A percentile compares a stretch with the other conserved stretches of the same genome.
Conservation (phyloP, 495 filamentous ascomycete species). For the Penicillium crystallinum region DNA sequence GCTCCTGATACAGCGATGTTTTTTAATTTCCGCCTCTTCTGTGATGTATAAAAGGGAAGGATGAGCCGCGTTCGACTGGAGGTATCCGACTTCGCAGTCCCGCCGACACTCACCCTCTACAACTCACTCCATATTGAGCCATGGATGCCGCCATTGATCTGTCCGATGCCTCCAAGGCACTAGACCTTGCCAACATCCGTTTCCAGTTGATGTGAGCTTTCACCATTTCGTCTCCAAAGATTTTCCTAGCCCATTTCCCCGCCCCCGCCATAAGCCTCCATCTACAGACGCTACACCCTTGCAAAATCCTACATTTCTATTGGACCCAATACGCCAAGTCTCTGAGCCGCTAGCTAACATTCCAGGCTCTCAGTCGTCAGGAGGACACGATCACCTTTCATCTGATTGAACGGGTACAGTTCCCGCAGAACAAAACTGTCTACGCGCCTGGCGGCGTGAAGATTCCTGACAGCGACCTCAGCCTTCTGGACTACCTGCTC, state of each 20-base stretch:
- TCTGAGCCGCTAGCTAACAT: conserved; percentile 6
- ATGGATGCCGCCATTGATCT: conserved; percentile 94
- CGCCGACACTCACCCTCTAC: conserved; percentile 7
- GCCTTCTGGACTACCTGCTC: conserved; percentile 92
- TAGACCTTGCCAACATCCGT: conserved; percentile 89
- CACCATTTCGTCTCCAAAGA: background rate
- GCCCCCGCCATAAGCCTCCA: conserved; percentile 6
- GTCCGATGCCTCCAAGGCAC: conserved; percentile 71
- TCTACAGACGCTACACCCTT: background rate
- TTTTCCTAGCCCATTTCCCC: conserved; percentile 1
- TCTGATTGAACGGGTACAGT: conserved; percentile 96
- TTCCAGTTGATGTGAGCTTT: conserved; percentile 83
- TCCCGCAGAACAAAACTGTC: conserved; percentile 85
- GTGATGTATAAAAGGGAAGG: background rate
- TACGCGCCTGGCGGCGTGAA: conserved; percentile 75
- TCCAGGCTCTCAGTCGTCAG: conserved; percentile 59
- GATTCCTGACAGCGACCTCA: conserved; percentile 66
- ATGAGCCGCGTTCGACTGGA: background rate
- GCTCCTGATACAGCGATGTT: background rate
- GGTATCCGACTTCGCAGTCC: conserved; percentile 18
- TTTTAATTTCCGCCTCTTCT: background rate
- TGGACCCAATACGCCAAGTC: background rate
- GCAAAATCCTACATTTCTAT: background rate
- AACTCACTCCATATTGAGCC: conserved; percentile 11
- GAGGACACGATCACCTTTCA: conserved; percentile 99